Evolutionary conservation across 768 basidiomycete species (phyloP).

Genomic region (Gloeopeniophorella convolvens): DNA sequence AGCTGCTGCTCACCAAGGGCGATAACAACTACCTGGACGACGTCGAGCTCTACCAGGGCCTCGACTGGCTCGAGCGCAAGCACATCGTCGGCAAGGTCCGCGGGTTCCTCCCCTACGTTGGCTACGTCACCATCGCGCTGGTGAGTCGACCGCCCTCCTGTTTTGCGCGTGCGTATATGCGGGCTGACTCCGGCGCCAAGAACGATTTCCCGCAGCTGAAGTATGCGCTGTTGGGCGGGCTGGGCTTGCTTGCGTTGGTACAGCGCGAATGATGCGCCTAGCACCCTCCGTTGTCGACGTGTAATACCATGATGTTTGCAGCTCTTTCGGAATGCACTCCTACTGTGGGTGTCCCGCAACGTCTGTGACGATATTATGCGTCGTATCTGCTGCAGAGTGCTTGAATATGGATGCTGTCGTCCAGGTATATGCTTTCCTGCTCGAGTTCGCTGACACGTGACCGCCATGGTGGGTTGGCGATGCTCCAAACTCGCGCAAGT

Average conservation of each 20-base stretch:
- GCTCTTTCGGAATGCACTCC: too few relatives aligned
- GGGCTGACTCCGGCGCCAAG: conserved; percentile 34
- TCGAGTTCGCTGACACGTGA: too few relatives aligned
- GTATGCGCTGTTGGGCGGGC: conserved; percentile 76
- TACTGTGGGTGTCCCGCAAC: too few relatives aligned
- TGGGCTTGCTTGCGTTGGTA: conserved; percentile 75
- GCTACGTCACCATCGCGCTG: conserved; percentile 95
- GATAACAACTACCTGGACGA: conserved; percentile 92
- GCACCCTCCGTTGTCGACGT: too few relatives aligned
- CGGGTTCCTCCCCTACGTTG: conserved; percentile 90
- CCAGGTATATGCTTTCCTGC: too few relatives aligned
- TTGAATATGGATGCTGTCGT: too few relatives aligned
- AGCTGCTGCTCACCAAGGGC: too few relatives aligned
- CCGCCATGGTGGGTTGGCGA: too few relatives aligned
- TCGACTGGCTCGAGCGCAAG: conserved; percentile 77
- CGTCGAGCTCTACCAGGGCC: too few relatives aligned
- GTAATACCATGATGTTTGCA: neutral
- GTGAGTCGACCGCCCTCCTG: conserved; percentile 41
- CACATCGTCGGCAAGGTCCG: conserved; percentile 91
- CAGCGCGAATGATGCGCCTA: conserved; percentile 61
- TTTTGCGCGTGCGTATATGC: neutral
- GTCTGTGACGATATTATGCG: too few relatives aligned
- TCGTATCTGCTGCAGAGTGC: too few relatives aligned
- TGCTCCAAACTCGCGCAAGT: too few relatives aligned
- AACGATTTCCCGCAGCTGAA: conserved; percentile 95